These are phyloP conservation scores for Neurospora terricola DNA, from an alignment of 495 filamentous ascomycete species.

Conservation along the genomic window DNA sequence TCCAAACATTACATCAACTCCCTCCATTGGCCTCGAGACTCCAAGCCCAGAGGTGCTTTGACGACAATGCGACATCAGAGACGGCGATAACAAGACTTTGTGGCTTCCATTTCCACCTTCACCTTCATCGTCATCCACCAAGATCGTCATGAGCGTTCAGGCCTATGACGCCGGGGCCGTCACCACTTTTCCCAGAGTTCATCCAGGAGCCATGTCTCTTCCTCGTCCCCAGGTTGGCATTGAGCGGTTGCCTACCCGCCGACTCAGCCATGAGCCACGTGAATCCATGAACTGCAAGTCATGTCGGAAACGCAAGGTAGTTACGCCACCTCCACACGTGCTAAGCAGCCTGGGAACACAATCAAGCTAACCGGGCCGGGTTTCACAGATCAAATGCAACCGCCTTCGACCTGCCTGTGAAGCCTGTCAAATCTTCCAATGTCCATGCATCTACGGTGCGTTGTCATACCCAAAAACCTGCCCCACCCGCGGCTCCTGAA, in stretches of 20 bases:
- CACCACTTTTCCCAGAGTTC: slow-evolving; percentile 20
- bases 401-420: slow-evolving; percentile 74
- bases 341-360: background rate
- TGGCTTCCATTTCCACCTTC: background rate
- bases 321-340: background rate
- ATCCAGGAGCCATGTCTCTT: slow-evolving; percentile 43
- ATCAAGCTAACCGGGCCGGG: slow-evolving; percentile 5
- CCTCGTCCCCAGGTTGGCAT: slow-evolving; percentile 70
- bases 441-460: slow-evolving; percentile 80
- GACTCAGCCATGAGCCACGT: slow-evolving; percentile 63
- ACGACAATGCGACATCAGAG: background rate
- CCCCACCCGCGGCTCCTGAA: background rate
- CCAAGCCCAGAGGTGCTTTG: background rate
- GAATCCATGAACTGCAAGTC: slow-evolving; percentile 94
- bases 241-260: slow-evolving; percentile 65
- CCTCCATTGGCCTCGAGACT: background rate
- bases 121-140: background rate
- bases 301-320: slow-evolving; percentile 78
- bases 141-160: slow-evolving; percentile 14
- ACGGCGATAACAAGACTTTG: slow-evolving; percentile 3
- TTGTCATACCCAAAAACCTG: background rate
- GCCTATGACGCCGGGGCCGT: slow-evolving; percentile 18
- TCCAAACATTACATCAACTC: background rate
- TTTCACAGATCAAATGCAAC: slow-evolving; percentile 74
- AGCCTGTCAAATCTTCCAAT: slow-evolving; percentile 80